These are phyloP conservation scores for Solanum hybrid DNA, from an alignment of 305 asterid species.

Conservation along the genomic window DNA sequence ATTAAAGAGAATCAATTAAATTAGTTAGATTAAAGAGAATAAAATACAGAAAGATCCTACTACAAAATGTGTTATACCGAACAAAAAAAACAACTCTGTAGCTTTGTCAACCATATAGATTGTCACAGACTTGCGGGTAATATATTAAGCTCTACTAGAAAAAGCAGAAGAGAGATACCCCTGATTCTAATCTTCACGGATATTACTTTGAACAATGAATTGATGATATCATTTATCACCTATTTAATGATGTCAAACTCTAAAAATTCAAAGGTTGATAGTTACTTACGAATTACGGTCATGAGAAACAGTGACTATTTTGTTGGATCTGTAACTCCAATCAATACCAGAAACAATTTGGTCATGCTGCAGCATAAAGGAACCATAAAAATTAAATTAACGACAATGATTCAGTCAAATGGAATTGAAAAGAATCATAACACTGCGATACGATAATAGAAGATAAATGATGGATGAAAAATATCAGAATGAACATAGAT, in stretches of 20 bases:
- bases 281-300: constrained; percentile 96
- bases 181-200: neutral
- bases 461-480: neutral
- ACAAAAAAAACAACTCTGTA: neutral
- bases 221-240: constrained; percentile 1
- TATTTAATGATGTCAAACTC: neutral
- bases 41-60: neutral
- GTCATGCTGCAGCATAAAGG: constrained; percentile 69
- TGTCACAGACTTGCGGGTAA: neutral
- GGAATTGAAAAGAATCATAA: neutral
- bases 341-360: constrained; percentile 96
- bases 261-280: constrained; percentile 3
- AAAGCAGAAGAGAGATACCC: neutral
- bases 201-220: neutral
- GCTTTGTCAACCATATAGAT: neutral
- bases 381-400: constrained; percentile 14
- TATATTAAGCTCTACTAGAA: neutral
- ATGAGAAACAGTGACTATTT: constrained; percentile 92
- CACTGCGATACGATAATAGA: constrained; percentile 1
- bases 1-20: neutral
- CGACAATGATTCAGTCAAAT: constrained; percentile 6
- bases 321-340: constrained; percentile 77
- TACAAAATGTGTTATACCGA: neutral
- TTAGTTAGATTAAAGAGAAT: neutral
- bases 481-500: neutral